Conservation (phyloP, 306 rosid genomes). For the Malus orientalis region DNA sequence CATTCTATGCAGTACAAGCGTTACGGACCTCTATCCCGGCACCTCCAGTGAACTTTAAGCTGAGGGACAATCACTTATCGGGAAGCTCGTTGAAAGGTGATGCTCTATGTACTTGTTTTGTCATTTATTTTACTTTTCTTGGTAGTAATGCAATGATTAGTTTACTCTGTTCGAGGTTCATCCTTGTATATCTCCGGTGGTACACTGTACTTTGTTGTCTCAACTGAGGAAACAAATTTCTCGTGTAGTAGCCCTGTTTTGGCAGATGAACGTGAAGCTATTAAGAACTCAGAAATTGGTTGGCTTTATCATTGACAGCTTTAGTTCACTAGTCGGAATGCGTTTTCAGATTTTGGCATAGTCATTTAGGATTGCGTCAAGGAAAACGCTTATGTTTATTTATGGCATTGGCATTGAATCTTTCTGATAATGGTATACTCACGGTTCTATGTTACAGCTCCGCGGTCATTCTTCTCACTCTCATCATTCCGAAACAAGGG, state of each 20-base stretch:
- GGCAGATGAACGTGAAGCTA: conserved; percentile 8
- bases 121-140: background rate
- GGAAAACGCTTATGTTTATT: background rate
- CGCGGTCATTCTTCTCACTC: conserved; percentile 88
- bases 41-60: conserved; percentile 80
- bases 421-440: conserved; percentile 18
- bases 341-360: background rate
- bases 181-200: background rate
- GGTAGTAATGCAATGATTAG: conserved; percentile 9
- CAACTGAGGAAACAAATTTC: background rate
- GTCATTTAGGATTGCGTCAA: conserved; percentile 8
- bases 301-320: background rate
- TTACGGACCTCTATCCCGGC: conserved; percentile 90
- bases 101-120: background rate
- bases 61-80: conserved; percentile 84
- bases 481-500: conserved; percentile 95
- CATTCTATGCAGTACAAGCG: conserved; percentile 58
- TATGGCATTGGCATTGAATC: background rate
- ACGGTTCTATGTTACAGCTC: conserved; percentile 57
- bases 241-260: background rate
- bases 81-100: conserved; percentile 96
- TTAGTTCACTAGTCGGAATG: conserved; percentile 1
- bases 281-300: background rate
- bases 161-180: background rate
- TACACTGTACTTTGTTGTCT: background rate